A percentile compares a stretch with the other conserved stretches of the same genome.
phyloP scores from a whole-genome alignment of 768 basidiomycete species.

The Royoungia palumana region DNA sequence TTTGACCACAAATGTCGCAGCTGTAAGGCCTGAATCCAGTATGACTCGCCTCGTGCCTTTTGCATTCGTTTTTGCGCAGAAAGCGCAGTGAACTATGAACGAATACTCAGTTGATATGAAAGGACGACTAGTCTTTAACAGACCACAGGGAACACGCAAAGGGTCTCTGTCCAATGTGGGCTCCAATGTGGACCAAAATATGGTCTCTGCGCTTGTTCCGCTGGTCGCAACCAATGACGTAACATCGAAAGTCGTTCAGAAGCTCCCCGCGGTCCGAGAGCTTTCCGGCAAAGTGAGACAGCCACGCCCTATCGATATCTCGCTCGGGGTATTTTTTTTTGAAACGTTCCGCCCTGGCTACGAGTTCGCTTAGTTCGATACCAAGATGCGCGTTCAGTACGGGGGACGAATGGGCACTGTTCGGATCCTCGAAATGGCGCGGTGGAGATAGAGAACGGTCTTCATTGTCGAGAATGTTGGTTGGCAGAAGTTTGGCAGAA shows the following conservation, averaged over 20 bases:
- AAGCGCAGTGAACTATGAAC: slow-evolving; percentile 55
- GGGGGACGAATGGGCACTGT: slow-evolving; percentile 36
- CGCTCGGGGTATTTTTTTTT: slow-evolving; percentile 49
- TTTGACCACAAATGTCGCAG: slow-evolving; percentile 54
- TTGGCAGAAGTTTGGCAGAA: neutral
- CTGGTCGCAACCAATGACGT: slow-evolving; percentile 62
- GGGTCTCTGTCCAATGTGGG: slow-evolving; percentile 66
- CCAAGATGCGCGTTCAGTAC: slow-evolving; percentile 65
- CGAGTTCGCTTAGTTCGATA: slow-evolving; percentile 51
- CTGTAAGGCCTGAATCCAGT: slow-evolving; percentile 54
- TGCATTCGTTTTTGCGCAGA: slow-evolving; percentile 74
- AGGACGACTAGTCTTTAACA: slow-evolving; percentile 23
- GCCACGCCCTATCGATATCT: slow-evolving; percentile 64
- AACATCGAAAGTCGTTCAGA: slow-evolving; percentile 62
- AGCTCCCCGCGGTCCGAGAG: slow-evolving; percentile 56
- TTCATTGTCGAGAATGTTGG: neutral
- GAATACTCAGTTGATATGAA: slow-evolving; percentile 10
- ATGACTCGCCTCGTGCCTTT: slow-evolving; percentile 69
- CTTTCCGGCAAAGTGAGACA: slow-evolving; percentile 66
- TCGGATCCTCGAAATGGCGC: neutral
- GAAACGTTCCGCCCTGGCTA: slow-evolving; percentile 53
- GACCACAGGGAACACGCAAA: slow-evolving; percentile 66
- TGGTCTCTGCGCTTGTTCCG: slow-evolving; percentile 72
- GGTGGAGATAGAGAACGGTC: neutral
- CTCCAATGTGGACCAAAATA: slow-evolving; percentile 70